A percentile compares a stretch with the other conserved stretches of the same genome.
Evolutionary conservation across 129 eudicot genomes (phyloP).

Genomic region (Silybum marianum): DNA sequence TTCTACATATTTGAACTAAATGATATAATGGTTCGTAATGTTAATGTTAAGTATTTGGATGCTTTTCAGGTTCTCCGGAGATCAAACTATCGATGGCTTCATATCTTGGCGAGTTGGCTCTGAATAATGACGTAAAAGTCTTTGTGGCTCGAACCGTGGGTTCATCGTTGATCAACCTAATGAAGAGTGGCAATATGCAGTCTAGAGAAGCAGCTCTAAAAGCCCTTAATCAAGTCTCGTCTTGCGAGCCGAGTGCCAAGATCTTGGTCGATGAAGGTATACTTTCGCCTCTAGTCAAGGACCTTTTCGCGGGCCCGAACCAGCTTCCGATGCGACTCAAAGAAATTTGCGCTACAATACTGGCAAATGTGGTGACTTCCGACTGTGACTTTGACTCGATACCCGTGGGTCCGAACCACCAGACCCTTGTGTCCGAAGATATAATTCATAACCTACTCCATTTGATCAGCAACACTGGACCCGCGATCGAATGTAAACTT

Average conservation of each 20-base stretch:
- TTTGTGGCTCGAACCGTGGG: slow-evolving; percentile 80
- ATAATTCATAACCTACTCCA: slow-evolving; percentile 73
- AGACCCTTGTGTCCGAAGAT: slow-evolving; percentile 78
- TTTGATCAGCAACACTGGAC: slow-evolving; percentile 92
- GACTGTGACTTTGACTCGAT: slow-evolving; percentile 73
- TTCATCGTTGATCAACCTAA: slow-evolving; percentile 66
- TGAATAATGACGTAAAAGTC: slow-evolving; percentile 83
- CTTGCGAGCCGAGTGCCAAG: slow-evolving; percentile 76
- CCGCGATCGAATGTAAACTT: slow-evolving; percentile 79
- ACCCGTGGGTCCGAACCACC: slow-evolving; percentile 71
- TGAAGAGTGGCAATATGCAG: slow-evolving; percentile 63
- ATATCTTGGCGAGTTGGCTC: slow-evolving; percentile 78
- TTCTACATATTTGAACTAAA: background rate
- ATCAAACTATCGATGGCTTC: slow-evolving; percentile 85
- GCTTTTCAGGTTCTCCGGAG: slow-evolving; percentile 82
- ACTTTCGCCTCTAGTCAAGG: slow-evolving; percentile 84
- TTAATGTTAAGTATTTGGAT: background rate
- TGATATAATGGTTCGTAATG: too few relatives aligned
- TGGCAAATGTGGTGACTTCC: slow-evolving; percentile 77
- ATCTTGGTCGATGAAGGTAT: slow-evolving; percentile 79
- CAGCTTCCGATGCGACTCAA: slow-evolving; percentile 78
- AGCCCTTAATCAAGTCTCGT: slow-evolving; percentile 90
- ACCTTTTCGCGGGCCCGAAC: slow-evolving; percentile 68
- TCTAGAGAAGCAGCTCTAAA: slow-evolving; percentile 91
- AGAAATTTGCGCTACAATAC: slow-evolving; percentile 91